phyloP scores from a whole-genome alignment of 441 rosid genomes.

The Euphorbia schlechtendalii region DNA sequence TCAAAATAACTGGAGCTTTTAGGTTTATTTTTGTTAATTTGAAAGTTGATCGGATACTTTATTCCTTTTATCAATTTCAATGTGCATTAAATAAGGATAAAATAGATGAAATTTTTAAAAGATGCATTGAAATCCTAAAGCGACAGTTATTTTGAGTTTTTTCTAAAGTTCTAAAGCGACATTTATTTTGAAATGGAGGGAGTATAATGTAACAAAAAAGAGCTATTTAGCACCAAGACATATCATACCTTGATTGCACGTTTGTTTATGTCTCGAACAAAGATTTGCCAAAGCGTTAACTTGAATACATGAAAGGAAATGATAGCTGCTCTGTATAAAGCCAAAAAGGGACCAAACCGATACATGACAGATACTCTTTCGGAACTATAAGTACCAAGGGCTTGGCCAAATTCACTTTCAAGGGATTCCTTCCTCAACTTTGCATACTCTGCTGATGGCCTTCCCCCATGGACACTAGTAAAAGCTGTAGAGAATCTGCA shows the following conservation, averaged over 20 bases:
- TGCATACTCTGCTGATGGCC: slow-evolving; percentile 85
- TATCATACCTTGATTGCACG: slow-evolving; percentile 70
- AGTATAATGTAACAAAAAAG: too few relatives aligned
- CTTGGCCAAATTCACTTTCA: slow-evolving; percentile 80
- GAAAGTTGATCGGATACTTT: too few relatives aligned
- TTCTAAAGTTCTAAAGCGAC: too few relatives aligned
- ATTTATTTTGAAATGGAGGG: too few relatives aligned
- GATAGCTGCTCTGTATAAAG: slow-evolving; percentile 81
- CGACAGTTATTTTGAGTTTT: too few relatives aligned
- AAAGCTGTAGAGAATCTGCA: slow-evolving; percentile 57
- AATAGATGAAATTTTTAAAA: too few relatives aligned
- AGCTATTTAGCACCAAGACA: background rate
- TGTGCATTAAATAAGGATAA: too few relatives aligned
- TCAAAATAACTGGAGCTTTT: too few relatives aligned
- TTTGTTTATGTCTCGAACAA: slow-evolving; percentile 58
- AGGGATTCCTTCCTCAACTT: slow-evolving; percentile 90
- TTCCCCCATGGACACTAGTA: slow-evolving; percentile 83
- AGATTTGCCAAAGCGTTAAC: slow-evolving; percentile 70
- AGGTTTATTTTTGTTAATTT: too few relatives aligned
- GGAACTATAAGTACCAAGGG: slow-evolving; percentile 65
- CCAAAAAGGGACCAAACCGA: slow-evolving; percentile 81
- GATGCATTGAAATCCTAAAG: too few relatives aligned
- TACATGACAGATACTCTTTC: slow-evolving; percentile 52
- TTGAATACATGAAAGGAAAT: slow-evolving; percentile 73
- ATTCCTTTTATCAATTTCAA: too few relatives aligned